Evolutionary conservation across 1,284 basidiomycete genomes (phyloP), one percentile per base, ranked within the genome.

Genomic region (Violaceomyces palustris): DNA sequence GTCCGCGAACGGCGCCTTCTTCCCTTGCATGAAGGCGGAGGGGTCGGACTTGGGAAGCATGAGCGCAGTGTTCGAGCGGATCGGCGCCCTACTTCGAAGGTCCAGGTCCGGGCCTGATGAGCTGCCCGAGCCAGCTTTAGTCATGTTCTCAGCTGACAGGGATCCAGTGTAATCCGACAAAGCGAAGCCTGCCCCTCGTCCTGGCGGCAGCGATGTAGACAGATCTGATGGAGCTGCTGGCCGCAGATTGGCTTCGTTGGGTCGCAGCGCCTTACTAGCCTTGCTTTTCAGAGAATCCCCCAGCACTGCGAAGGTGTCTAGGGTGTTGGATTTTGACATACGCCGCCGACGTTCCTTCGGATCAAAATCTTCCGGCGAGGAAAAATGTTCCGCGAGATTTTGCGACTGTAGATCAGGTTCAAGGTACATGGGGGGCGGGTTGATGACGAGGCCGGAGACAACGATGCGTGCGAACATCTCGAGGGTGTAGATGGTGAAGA

Each of bases 381-480:
- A 15, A n/a, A 14, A 11, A n/a, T 37, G 27, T 8, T 14, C 32
- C 18, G 32, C 32, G 14, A 34, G n/a, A 15, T 34, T 18, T 15
- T 34, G n/a, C n/a, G n/a, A n/a, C n/a, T n/a, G n/a, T n/a, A n/a
- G n/a, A n/a, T n/a, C n/a, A 5, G 55, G 55, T 6, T 50, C 43
- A 9, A 40, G 33, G 21, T 47, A 61, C 34, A 45, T 41, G 8
- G 58, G 54, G n/a, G 69, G 69, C 8, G 92, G 90, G 70, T 96
- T 91, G 47, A 96, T 80, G 21, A 97, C 73, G 56, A 98, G 81
- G 14, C 93, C 93, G 10, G 88, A 90, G 21, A 93, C 87, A 64
- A 88, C 82, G 70, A 94, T 91, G 18, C 92, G 84, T 30, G 88
- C 88, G 50, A 87, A 78, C 42, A 87, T 83, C 77, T 98, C 93